phyloP scores from a whole-genome alignment of 495 filamentous ascomycete genomes.

The Neurospora pannonica region DNA sequence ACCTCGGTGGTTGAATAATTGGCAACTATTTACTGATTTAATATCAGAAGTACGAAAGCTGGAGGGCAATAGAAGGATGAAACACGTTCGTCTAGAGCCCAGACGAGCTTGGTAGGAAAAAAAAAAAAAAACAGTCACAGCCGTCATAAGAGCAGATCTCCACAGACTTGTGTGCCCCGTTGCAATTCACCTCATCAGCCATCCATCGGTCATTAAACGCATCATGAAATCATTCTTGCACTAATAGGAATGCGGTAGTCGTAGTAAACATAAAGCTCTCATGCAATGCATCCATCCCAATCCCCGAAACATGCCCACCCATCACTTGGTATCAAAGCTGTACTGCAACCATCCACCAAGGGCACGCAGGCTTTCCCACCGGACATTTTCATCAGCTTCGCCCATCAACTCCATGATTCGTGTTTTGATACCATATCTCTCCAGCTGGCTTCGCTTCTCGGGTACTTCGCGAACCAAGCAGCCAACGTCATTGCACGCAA shows the following conservation, averaged over 20 bases:
- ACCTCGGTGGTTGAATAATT: neutral
- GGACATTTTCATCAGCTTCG: slow-evolving; percentile 76
- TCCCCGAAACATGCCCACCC: neutral
- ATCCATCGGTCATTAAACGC: neutral
- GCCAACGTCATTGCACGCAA: slow-evolving; percentile 91
- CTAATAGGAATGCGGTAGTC: neutral
- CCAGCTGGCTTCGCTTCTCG: slow-evolving; percentile 70
- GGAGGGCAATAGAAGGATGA: neutral
- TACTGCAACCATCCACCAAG: slow-evolving; percentile 92
- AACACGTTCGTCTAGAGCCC: too few species aligned
- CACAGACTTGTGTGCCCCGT: neutral
- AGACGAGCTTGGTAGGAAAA: neutral
- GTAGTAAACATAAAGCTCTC: neutral
- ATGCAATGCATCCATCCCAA: neutral
- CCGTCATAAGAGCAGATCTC: too few species aligned
- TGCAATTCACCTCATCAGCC: neutral
- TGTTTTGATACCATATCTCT: slow-evolving; percentile 83
- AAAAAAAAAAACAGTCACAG: neutral
- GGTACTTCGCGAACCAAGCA: slow-evolving; percentile 83
- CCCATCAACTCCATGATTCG: slow-evolving; percentile 95
- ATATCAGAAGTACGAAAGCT: neutral
- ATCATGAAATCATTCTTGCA: neutral
- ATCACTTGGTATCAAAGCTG: slow-evolving; percentile 57
- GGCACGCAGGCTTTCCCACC: slow-evolving; percentile 91
- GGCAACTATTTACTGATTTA: neutral